These are phyloP conservation scores for Kluyveromyces aestuarii DNA, from an alignment of 805 yeast genomes.

Conservation along the genomic window DNA sequence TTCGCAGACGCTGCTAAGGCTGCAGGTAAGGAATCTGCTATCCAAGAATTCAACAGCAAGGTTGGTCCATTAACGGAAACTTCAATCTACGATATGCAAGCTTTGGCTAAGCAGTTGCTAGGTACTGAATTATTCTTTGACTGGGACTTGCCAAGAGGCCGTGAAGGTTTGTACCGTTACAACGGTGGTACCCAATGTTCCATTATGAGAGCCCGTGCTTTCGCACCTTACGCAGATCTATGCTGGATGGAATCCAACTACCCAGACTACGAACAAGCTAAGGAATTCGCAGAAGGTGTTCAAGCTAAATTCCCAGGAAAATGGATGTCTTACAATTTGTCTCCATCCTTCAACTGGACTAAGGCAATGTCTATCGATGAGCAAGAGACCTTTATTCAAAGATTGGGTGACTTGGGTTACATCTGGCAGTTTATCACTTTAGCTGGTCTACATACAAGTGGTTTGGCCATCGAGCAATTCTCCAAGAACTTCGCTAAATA, in stretches of 20 bases:
- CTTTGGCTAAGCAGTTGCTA: constrained; percentile 60
- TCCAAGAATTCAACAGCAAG: constrained; percentile 53
- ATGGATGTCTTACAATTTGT: constrained; percentile 94
- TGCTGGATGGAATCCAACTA: constrained; percentile 98
- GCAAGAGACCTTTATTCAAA: constrained; percentile 81
- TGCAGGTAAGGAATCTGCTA: constrained; percentile 48
- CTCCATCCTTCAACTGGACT: constrained; percentile 98
- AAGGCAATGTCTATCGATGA: constrained; percentile 81
- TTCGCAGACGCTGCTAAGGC: constrained; percentile 70
- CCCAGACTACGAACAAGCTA: constrained; percentile 89
- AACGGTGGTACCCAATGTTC: constrained; percentile 97
- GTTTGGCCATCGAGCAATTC: constrained; percentile 81
- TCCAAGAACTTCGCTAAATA: constrained; percentile 65
- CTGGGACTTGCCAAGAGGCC: constrained; percentile 92
- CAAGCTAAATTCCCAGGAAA: constrained; percentile 72
- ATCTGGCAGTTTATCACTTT: constrained; percentile 97
- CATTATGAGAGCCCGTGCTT: constrained; percentile 91
- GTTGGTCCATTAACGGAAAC: constrained; percentile 69
- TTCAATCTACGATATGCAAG: constrained; percentile 73
- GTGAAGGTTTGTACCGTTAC: constrained; percentile 96
- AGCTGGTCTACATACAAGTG: constrained; percentile 95
- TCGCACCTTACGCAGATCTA: constrained; percentile 89
- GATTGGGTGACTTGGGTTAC: constrained; percentile 82
- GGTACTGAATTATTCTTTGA: constrained; percentile 82
- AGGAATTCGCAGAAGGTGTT: constrained; percentile 91